Conservation (phyloP, 352 stramenopile genomes). For the Phytophthora hybrid region DNA sequence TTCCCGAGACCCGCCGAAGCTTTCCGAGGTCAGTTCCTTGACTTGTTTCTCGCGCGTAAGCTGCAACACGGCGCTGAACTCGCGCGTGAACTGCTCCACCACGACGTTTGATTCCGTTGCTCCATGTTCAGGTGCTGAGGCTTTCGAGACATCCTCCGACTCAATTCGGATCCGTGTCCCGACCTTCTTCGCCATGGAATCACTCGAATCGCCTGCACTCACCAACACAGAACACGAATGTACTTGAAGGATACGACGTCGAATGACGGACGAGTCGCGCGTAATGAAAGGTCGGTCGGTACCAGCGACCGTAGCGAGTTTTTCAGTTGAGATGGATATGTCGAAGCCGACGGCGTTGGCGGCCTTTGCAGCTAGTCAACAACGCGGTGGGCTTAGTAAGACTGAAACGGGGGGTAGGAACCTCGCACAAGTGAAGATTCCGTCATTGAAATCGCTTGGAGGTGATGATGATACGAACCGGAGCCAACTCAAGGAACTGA, state of each 20-base stretch:
- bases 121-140: slow-evolving; percentile 1
- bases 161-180: slow-evolving; percentile 16
- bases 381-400: slow-evolving; percentile 14
- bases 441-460: neutral
- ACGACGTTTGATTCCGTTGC: slow-evolving; percentile 34
- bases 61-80: slow-evolving; percentile 52
- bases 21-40: slow-evolving; percentile 9
- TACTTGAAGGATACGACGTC: neutral
- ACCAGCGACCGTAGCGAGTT: neutral
- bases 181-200: slow-evolving; percentile 25
- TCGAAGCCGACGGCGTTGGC: slow-evolving; percentile 25
- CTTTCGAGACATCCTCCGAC: slow-evolving; percentile 12
- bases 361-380: slow-evolving; percentile 24
- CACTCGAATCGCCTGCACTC: neutral
- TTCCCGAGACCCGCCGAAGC: slow-evolving; percentile 4
- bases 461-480: neutral
- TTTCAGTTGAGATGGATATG: slow-evolving; percentile 4
- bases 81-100: slow-evolving; percentile 61
- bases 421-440: slow-evolving; percentile 23
- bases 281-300: slow-evolving; percentile 31
- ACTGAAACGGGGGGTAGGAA: slow-evolving; percentile 1
- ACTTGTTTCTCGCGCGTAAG: slow-evolving; percentile 47
- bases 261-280: neutral
- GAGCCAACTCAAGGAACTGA: neutral
- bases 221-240: neutral